Conservation (phyloP, 2,329 filamentous ascomycete species). For the Macrophomina tecta region DNA sequence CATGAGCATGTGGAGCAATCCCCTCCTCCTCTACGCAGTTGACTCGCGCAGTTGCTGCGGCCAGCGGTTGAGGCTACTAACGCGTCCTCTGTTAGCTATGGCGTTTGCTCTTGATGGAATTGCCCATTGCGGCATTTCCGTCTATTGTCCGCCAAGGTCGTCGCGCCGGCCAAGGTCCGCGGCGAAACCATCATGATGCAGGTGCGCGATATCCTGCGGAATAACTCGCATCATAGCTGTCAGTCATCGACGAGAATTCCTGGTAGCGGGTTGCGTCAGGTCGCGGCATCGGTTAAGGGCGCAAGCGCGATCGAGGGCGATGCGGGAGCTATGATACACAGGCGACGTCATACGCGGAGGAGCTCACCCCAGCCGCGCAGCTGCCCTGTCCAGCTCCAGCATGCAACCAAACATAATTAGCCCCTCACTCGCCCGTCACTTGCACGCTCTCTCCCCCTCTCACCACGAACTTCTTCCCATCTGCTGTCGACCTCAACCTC, state of each 20-base stretch:
- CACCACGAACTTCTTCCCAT: neutral
- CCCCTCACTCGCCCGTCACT: constrained; percentile 12
- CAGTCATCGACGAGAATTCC: neutral
- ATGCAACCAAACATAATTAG: constrained; percentile 8
- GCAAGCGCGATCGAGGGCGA: neutral
- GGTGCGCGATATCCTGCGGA: too few species aligned
- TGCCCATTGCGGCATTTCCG: too few species aligned
- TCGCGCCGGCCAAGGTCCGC: too few species aligned
- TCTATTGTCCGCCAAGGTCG: too few species aligned
- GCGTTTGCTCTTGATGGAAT: too few species aligned
- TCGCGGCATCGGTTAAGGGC: neutral
- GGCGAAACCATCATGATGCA: too few species aligned
- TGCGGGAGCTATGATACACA: constrained; percentile 26
- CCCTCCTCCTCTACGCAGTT: too few species aligned
- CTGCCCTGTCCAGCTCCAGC: constrained; percentile 14
- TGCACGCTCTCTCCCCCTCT: neutral
- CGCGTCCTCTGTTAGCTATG: too few species aligned
- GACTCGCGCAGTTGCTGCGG: too few species aligned
- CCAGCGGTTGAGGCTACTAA: too few species aligned
- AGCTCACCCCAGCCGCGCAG: constrained; percentile 22
- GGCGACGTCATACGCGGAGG: constrained; percentile 25
- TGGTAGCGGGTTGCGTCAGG: neutral
- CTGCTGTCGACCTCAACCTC: constrained; percentile 2
- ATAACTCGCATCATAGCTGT: too few species aligned
- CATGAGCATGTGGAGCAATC: neutral